Evolutionary conservation across 768 basidiomycete species (phyloP).

Genomic region (Chlorophyllum brunneum): DNA sequence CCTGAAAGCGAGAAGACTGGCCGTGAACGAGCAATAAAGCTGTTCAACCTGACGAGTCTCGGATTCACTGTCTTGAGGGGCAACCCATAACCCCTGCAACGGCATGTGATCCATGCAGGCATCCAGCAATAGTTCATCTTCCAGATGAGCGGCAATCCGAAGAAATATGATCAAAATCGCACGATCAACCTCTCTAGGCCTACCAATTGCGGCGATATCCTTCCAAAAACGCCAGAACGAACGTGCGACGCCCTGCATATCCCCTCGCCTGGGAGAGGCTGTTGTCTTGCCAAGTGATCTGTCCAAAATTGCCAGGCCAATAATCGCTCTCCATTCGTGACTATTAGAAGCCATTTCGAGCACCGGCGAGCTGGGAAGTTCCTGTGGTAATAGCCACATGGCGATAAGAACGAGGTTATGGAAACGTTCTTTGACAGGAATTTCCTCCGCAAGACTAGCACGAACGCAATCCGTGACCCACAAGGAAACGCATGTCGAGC

Average conservation of each 20-base stretch:
- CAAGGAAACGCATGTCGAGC: neutral
- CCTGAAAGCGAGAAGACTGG: slow-evolving; percentile 24
- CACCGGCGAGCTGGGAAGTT: neutral
- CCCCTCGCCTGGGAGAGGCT: neutral
- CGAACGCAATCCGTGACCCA: slow-evolving; percentile 1
- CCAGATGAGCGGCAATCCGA: slow-evolving; percentile 35
- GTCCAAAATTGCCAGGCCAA: slow-evolving; percentile 37
- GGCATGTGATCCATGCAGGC: slow-evolving; percentile 32
- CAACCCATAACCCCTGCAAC: slow-evolving; percentile 24
- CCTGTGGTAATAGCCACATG: neutral
- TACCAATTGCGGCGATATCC: slow-evolving; percentile 10
- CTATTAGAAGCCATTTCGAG: neutral
- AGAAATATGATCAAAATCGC: slow-evolving; percentile 41
- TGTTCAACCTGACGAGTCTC: slow-evolving; percentile 25
- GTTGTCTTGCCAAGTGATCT: slow-evolving; percentile 18
- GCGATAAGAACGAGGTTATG: slow-evolving; percentile 6
- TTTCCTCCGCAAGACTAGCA: neutral
- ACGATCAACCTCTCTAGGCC: slow-evolving; percentile 27
- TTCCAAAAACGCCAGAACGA: slow-evolving; percentile 42
- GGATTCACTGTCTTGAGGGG: slow-evolving; percentile 13
- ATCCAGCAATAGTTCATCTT: slow-evolving; percentile 32
- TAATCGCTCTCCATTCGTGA: slow-evolving; percentile 38
- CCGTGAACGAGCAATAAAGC: slow-evolving; percentile 32
- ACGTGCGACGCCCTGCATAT: slow-evolving; percentile 24
- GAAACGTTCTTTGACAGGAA: slow-evolving; percentile 2